Evolutionary conservation across 1,284 basidiomycete species (phyloP), one percentile per base, ranked within the genome.

Genomic region (Inonotus hispidus): DNA sequence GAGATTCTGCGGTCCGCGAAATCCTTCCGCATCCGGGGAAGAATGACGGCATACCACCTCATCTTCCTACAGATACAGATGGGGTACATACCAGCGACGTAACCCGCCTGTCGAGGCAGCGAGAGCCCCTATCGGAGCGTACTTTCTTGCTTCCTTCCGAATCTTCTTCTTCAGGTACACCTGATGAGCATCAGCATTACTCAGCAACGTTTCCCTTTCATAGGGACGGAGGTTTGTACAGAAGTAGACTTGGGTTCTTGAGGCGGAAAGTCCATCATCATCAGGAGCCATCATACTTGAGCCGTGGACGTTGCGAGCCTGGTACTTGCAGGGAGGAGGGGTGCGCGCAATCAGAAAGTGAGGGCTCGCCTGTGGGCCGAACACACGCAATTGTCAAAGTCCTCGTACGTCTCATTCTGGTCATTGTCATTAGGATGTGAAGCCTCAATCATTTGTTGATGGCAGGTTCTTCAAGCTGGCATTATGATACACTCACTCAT

Each of bases 401-500:
- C 23, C 29, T 60, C 10, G 58, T 60, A 29, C 19, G 49, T 41
- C 23, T 14, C 21, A n/a, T 32, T 49, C 47, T 25, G 23, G 25
- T 5, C 11, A 14, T 43, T 16, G 16, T 43, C 16, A 7, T n/a
- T 16, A 4, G 41, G 4, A 7, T n/a, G 7, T n/a, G 41, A 16
- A 21, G 13, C 8, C 38, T 29, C 38, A 41, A 45, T 14, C 2
- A 8, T 23, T 49, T 8, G 23, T 46, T 13, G 19, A 41, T 32
- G n/a, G n/a, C 59, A 89, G 87, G 83, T 90, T 32, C 74, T 90
- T 10, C 87, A 90, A 81, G 68, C 88, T 1, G 88, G 88, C 32
- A 90, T 91, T 64, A 88, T 90, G 86, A 80, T 90, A n/a, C 89
- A 90, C 65, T 90, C 88, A 0, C 71, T 88, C n/a, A 84, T 90